phyloP scores from a whole-genome alignment of 108 stramenopile genomes.

The Cyclotella choctawhatcheeana region DNA sequence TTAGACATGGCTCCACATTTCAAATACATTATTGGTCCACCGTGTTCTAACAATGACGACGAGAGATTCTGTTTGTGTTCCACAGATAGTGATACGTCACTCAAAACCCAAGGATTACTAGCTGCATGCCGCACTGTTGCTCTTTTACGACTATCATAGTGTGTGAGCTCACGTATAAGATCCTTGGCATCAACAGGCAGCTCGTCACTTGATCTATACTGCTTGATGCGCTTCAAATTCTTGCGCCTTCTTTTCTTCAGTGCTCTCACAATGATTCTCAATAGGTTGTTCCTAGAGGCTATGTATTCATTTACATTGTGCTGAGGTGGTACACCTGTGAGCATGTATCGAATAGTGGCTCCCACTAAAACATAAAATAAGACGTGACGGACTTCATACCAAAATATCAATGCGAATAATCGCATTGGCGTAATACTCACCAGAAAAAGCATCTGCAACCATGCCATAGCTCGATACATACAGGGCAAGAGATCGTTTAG shows the following conservation, averaged over 20 bases:
- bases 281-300: constrained; percentile 30
- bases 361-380: constrained; percentile 63
- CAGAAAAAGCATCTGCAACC: constrained; percentile 84
- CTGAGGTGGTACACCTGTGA: constrained; percentile 85
- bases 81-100: too few species aligned
- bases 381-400: too few species aligned
- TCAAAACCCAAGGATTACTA: too few species aligned
- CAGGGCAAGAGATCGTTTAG: constrained; percentile 64
- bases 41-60: too few species aligned
- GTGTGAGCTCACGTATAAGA: background rate
- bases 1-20: too few species aligned
- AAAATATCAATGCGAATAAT: background rate
- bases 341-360: constrained; percentile 74
- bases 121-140: too few species aligned
- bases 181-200: background rate
- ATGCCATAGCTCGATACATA: constrained; percentile 87
- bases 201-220: constrained; percentile 28
- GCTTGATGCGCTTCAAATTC: constrained; percentile 28
- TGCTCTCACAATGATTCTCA: constrained; percentile 30
- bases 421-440: background rate
- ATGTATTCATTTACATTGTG: constrained; percentile 72
- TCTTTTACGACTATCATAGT: too few species aligned
- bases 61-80: too few species aligned
- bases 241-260: constrained; percentile 14
- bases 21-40: too few species aligned